A percentile compares a stretch with the other conserved stretches of the same genome.
Conservation (phyloP, 768 basidiomycete species). For the Collybia sp. region DNA sequence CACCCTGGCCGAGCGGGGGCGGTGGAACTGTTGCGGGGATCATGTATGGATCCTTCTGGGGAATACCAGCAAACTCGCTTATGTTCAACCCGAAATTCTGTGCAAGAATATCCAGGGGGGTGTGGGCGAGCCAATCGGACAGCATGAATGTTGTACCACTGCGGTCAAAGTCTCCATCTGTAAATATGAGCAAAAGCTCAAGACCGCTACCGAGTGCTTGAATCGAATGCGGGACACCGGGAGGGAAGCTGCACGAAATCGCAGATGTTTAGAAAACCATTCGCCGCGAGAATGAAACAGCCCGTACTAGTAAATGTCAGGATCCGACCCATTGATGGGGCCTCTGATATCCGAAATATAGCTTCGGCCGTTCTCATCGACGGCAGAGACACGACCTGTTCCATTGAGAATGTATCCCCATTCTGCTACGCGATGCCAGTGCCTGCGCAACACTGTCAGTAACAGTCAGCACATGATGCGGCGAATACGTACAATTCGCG, state of each 20-base stretch:
- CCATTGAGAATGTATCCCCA: conserved; percentile 14
- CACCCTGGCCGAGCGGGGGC: conserved; percentile 9
- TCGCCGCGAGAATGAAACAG: background rate
- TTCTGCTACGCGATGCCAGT: conserved; percentile 14
- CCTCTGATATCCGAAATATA: conserved; percentile 10
- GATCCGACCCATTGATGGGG: conserved; percentile 7
- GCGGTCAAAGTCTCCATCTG: conserved; percentile 11
- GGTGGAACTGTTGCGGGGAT: conserved; percentile 8
- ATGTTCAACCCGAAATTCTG: conserved; percentile 11
- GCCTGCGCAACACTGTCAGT: conserved; percentile 1
- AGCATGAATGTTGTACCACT: conserved; percentile 12
- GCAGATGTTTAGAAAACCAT: background rate
- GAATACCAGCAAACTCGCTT: conserved; percentile 6
- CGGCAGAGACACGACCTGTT: conserved; percentile 10
- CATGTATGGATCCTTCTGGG: conserved; percentile 12
- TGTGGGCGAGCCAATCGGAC: conserved; percentile 13
- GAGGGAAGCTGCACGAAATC: conserved; percentile 7
- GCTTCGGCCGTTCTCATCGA: conserved; percentile 11
- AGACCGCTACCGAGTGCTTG: conserved; percentile 11
- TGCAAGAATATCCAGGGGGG: conserved; percentile 9
- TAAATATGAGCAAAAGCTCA: conserved; percentile 11
- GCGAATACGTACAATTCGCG: conserved; percentile 7
- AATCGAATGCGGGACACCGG: conserved; percentile 11
- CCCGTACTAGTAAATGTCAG: conserved; percentile 12
- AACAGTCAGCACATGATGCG: background rate